phyloP scores from a whole-genome alignment of 768 basidiomycete genomes.

The Hypsizygus marmoreus region DNA sequence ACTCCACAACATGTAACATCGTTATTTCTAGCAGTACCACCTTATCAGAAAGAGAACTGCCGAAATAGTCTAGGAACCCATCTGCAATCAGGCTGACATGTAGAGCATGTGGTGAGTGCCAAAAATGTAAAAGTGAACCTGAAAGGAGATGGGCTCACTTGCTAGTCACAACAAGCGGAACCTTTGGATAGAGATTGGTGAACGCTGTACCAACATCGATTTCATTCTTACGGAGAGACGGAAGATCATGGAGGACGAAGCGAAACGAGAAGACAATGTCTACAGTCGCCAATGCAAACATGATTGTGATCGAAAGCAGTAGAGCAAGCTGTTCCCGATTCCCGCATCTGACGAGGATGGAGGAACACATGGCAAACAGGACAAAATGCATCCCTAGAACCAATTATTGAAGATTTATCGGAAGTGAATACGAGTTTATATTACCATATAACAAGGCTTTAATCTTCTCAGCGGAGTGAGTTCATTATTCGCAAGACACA shows the following conservation, averaged over 20 bases:
- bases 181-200: not conserved
- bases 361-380: conserved; percentile 28
- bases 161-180: conserved; percentile 6
- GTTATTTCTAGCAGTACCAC: conserved; percentile 23
- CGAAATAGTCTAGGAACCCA: not conserved
- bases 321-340: conserved; percentile 1
- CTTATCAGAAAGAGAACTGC: not conserved
- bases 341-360: not conserved
- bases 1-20: conserved; percentile 42
- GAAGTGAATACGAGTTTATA: too few relatives aligned
- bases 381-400: conserved; percentile 30
- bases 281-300: conserved; percentile 12
- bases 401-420: too few relatives aligned
- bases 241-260: conserved; percentile 9
- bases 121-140: not conserved
- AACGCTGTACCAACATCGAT: not conserved
- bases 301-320: conserved; percentile 2
- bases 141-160: conserved; percentile 7
- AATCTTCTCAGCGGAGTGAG: too few relatives aligned
- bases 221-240: not conserved
- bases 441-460: too few relatives aligned
- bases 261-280: conserved; percentile 11
- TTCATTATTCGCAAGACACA: too few relatives aligned
- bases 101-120: not conserved
- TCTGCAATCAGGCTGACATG: conserved; percentile 4